A percentile compares a stretch with the other conserved stretches of the same genome.
Evolutionary conservation across 352 stramenopile species (phyloP).

Genomic region (Thraustotheca clavata): DNA sequence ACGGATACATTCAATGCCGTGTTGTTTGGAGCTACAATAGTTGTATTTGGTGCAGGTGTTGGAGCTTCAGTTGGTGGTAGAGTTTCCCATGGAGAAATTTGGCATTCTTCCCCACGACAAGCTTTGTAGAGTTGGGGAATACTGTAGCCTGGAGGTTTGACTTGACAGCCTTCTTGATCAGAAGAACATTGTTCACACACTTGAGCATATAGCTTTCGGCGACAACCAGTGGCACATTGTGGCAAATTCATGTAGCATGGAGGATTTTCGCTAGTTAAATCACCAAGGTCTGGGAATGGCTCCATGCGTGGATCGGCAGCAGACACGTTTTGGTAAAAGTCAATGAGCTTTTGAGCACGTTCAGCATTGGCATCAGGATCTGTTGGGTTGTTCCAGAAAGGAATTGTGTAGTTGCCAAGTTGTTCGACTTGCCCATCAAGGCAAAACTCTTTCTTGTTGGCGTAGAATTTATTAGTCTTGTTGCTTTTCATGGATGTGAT

Average conservation of each 20-base stretch:
- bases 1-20: neutral
- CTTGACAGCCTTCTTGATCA: neutral
- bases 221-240: conserved; percentile 32
- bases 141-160: conserved; percentile 5
- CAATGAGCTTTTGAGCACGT: conserved; percentile 42
- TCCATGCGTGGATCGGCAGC: conserved; percentile 31
- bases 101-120: neutral
- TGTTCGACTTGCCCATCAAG: conserved; percentile 35
- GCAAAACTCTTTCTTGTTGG: conserved; percentile 45
- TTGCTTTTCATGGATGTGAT: conserved; percentile 30
- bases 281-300: conserved; percentile 35
- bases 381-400: conserved; percentile 52
- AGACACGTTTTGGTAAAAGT: conserved; percentile 37
- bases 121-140: neutral
- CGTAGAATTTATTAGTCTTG: conserved; percentile 25
- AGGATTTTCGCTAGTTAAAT: conserved; percentile 38
- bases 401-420: conserved; percentile 41
- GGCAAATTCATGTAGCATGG: conserved; percentile 48
- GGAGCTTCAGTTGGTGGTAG: neutral
- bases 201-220: conserved; percentile 57
- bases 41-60: neutral
- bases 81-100: neutral
- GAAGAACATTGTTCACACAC: conserved; percentile 41
- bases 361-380: conserved; percentile 40
- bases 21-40: neutral